phyloP scores from a whole-genome alignment of 1,139 yeast genomes.

The Suhomyces chickasaworum region DNA sequence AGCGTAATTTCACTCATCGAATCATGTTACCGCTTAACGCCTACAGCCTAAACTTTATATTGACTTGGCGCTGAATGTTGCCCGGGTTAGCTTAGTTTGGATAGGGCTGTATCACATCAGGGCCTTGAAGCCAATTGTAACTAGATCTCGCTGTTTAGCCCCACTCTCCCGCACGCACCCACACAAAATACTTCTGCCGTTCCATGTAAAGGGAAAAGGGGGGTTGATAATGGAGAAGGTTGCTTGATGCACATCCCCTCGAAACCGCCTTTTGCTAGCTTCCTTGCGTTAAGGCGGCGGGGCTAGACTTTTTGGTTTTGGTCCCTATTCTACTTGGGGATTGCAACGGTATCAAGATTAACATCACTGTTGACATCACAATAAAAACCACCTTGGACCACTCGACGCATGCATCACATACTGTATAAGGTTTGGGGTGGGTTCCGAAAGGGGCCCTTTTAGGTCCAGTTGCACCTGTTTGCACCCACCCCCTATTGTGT shows the following conservation, averaged over 20 bases:
- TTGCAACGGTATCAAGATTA: too few relatives aligned
- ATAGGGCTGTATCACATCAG: slow-evolving; percentile 4
- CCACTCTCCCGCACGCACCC: not conserved
- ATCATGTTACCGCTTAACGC: slow-evolving; percentile 2
- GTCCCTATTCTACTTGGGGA: not conserved
- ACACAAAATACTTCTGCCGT: not conserved
- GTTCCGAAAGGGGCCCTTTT: not conserved
- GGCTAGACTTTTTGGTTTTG: not conserved
- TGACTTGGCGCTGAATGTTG: not conserved
- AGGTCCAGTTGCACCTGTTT: not conserved
- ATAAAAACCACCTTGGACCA: not conserved
- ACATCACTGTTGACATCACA: slow-evolving; percentile 1
- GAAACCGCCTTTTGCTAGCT: not conserved
- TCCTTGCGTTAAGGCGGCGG: not conserved
- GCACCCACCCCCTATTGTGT: slow-evolving; percentile 4
- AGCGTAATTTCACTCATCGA: slow-evolving; percentile 5
- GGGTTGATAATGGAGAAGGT: not conserved
- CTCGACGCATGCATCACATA: not conserved
- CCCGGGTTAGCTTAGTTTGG: not conserved
- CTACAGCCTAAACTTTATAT: slow-evolving; percentile 1
- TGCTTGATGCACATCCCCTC: slow-evolving; percentile 2
- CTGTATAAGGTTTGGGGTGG: not conserved
- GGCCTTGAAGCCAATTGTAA: slow-evolving; percentile 3
- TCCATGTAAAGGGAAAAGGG: not conserved
- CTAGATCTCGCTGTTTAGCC: slow-evolving; percentile 1